Evolutionary conservation across 2,329 filamentous ascomycete genomes (phyloP), one percentile per base, ranked within the genome.

Genomic region (Kalaharituber pfeilii): DNA sequence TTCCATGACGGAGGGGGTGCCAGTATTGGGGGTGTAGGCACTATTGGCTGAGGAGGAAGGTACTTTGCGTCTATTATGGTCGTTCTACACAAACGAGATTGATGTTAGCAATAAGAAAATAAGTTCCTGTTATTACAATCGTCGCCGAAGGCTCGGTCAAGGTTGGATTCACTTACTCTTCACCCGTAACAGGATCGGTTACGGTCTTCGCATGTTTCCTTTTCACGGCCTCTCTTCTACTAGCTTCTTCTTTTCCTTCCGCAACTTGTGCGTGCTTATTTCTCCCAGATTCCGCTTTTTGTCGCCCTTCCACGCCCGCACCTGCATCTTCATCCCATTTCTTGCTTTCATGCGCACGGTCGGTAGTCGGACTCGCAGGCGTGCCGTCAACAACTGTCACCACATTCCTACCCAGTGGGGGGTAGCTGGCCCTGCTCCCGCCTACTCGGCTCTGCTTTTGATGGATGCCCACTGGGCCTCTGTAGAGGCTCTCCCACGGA

Each of bases 1-100:
- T 50, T 47, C 59, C 59, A 60, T 50, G 49, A 51, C 18, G 47
- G 29, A 2, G 57, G 55, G 1, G 55, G 59, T 20, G 52, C 49
- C 24, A 52, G 26, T 20, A 52, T 51, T 18, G 53, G 53, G 2
- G 44, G 39, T 6, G 54, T 56, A 26, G 3, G n/a, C 5, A 7
- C 20, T 7, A 52, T 45, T 42, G 55, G 50, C 13, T n/a, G 36
- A 7, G 59, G 59, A 5, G 55, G 59, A 26, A 52, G 55, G 39
- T 59, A 60, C 55, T 58, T 59, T 9, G 59, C 59, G 51, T 60
- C 59, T 42, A 58, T 58, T 22, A 60, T 52, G 11, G 15, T 8
- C n/a, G n/a, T n/a, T n/a, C n/a, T n/a, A n/a, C n/a, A n/a, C n/a
- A n/a, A n/a, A n/a, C n/a, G n/a, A n/a, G n/a, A n/a, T n/a, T n/a